These are phyloP conservation scores for Vairimorpha necatrix DNA, from an alignment of 371 early-diverging fungal genomes.

Conservation along the genomic window DNA sequence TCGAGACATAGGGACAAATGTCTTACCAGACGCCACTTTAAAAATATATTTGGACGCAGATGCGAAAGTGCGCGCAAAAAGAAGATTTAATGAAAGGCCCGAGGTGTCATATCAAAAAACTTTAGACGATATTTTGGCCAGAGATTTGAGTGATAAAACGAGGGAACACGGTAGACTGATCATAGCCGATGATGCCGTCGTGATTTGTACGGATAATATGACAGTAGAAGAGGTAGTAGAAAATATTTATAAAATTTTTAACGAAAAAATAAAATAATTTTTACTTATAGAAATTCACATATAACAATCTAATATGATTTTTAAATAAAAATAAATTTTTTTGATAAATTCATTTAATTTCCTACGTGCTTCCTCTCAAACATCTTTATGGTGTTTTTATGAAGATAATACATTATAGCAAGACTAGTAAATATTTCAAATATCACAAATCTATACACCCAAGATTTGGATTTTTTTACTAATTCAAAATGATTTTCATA, in stretches of 20 bases:
- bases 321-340: conserved; percentile 6
- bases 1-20: conserved; percentile 78
- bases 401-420: conserved; percentile 41
- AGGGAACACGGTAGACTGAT: conserved; percentile 72
- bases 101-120: conserved; percentile 45
- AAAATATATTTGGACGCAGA: conserved; percentile 78
- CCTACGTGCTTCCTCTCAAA: conserved; percentile 50
- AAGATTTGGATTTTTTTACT: conserved; percentile 33
- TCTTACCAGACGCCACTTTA: conserved; percentile 78
- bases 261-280: conserved; percentile 64
- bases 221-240: conserved; percentile 73
- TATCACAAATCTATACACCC: conserved; percentile 34
- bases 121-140: conserved; percentile 55
- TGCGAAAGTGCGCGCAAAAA: conserved; percentile 70
- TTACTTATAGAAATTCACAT: too few species aligned
- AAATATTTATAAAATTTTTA: conserved; percentile 64
- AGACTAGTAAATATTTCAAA: conserved; percentile 42
- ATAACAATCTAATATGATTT: conserved; percentile 64
- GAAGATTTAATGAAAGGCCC: conserved; percentile 69
- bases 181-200: conserved; percentile 73
- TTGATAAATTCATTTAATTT: conserved; percentile 32
- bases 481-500: conserved; percentile 30
- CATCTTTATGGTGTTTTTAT: conserved; percentile 46
- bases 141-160: conserved; percentile 74
- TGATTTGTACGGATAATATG: conserved; percentile 72